Evolutionary conservation across 2,329 filamentous ascomycete species (phyloP), one percentile per base, ranked within the genome.

Genomic region (Stagonosporopsis vannaccii): DNA sequence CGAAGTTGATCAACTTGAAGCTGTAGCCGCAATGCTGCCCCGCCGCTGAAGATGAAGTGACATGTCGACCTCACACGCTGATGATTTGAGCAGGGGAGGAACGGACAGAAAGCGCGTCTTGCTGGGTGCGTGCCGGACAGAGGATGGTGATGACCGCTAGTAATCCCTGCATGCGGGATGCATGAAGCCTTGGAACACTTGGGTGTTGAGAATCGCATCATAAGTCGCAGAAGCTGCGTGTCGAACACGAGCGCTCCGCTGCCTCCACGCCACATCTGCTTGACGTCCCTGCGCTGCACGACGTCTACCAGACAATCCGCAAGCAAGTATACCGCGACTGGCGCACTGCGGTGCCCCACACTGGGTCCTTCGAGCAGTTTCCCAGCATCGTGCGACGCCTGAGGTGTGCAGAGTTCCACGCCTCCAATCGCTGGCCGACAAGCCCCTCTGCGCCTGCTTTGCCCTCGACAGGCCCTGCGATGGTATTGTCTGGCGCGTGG

Each of bases 401-500:
- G 47, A 56, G 37, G 47, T 43, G 42, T 40, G 48, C 53, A 56
- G 47, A 20, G 36, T 35, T 43, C 42, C 20, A 51, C 53, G 32
- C 39, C 22, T 13, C 42, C 42, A 56, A 28, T 51, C 37, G 47
- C 41, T 32, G 42, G 47, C 22, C 53, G 37, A 51, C 25, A 12
- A 17, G 43, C 53, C 39, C 42, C 20, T 23, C 42, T 51, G 53
- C 43, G 39, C 53, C 22, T 39, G 20, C 46, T 25, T n/a, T n/a
- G 17, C 56, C 45, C 48, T 28, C 40, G 25, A 47, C 25, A 46
- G 25, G 19, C 9, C 39, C 37, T 56, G 48, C 30, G 20, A 74
- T 75, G 70, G 67, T 68, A 62, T 48, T 59, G 62, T 58, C 56
- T 56, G 54, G 63, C 50, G 43, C 62, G 58, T 63, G 62, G 70